Percentiles rank a stretch among this genome's conserved stretches.
Conservation (phyloP, 2,329 filamentous ascomycete species). For the Amphichorda felina region DNA sequence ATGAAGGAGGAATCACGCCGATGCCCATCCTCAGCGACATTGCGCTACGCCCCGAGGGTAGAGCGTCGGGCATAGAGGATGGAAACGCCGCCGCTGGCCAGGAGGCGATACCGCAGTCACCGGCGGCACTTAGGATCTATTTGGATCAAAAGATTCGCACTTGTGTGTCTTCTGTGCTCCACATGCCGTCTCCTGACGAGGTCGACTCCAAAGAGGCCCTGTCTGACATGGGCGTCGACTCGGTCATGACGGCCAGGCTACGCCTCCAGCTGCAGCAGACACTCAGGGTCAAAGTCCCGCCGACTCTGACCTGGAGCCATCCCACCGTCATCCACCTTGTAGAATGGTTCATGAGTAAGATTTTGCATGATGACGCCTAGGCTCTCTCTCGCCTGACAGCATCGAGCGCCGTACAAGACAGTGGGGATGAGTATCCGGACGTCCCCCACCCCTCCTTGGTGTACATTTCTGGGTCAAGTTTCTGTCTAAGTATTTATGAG, state of each 20-base stretch:
- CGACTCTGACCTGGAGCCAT: slow-evolving; percentile 5
- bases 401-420: too few species aligned
- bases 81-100: too few species aligned
- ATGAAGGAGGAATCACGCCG: slow-evolving; percentile 3
- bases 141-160: slow-evolving; percentile 1
- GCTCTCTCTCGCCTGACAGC: too few species aligned
- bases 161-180: background rate
- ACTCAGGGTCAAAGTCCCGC: slow-evolving; percentile 4
- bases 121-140: slow-evolving; percentile 1
- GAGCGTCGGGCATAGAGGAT: too few species aligned
- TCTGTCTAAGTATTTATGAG: too few species aligned
- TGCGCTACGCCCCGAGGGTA: slow-evolving; percentile 1
- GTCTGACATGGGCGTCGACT: slow-evolving; percentile 3
- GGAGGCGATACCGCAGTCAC: too few species aligned
- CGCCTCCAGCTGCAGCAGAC: slow-evolving; percentile 2
- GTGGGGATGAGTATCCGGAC: too few species aligned
- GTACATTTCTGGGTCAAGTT: too few species aligned
- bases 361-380: background rate
- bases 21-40: slow-evolving; percentile 3
- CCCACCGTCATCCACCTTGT: slow-evolving; percentile 4
- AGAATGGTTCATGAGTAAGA: slow-evolving; percentile 1
- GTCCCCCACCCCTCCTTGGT: too few species aligned
- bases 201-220: slow-evolving; percentile 1
- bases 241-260: slow-evolving; percentile 4
- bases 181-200: slow-evolving; percentile 1